Evolutionary conservation across 768 basidiomycete species (phyloP), one percentile per base, ranked within the genome.

Genomic region (Suillus variegatus): DNA sequence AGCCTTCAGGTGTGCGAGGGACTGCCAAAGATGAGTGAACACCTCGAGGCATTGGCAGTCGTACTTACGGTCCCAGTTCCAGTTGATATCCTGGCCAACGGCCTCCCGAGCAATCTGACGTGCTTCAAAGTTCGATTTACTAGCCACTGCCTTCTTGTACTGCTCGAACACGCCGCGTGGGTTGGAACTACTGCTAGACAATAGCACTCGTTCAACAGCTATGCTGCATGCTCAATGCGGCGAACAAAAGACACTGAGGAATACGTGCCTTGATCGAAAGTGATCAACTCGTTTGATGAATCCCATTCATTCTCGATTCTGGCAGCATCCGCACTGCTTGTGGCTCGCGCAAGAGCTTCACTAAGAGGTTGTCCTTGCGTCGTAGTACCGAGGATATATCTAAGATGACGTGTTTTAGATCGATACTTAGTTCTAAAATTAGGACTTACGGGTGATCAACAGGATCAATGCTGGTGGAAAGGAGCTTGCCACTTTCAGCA

Each of bases 1-100:
- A 96, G 16, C 95, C 95, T 80, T 97, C 95, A 35, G 89, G 85
- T 1, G 95, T 97, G 36, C 93, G 86, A 7, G 94, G 93, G 55
- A 90, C 93, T 94, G 67, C 28, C 65, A 6, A n/a, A 54, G 43
- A 60, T 38, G 43, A 61, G 66, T 40, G 60, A 61, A 20, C 0
- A 22, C 55, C 14, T 55, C 65, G 56, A 72, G 51, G 14, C 36
- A 1, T 1, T 43, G 25, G 16, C 44, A 60, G 5, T 47, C 22
- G 9, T 60, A 80, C 90, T 69, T 72, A 93, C 93, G 79, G 77
- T 95, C 93, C 84, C 94, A 95, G 72, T 94, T 89, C 95, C 95
- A 97, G 72, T 82, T 86, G n/a, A 96, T 83, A 62, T 82, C 82
- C 66, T 82, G 77, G 5, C 75, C 75, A 36, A 94, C 75, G 56